Evolutionary conservation across 1,284 basidiomycete species (phyloP).

Genomic region (Fomes fomentarius): DNA sequence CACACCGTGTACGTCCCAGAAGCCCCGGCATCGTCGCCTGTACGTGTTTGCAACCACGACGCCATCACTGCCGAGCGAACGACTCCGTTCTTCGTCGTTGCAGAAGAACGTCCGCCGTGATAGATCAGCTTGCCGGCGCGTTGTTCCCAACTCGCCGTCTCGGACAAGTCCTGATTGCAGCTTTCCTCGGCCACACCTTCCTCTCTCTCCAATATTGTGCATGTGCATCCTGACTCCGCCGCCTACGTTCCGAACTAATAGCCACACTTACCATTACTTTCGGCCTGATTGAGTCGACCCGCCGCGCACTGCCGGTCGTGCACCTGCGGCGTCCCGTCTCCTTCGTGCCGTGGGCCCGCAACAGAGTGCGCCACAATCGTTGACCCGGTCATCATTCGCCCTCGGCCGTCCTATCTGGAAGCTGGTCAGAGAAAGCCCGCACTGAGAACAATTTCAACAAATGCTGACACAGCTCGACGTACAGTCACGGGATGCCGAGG

Average conservation of each 20-base stretch:
- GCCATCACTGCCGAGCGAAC: slow-evolving; percentile 17
- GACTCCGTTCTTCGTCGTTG: slow-evolving; percentile 9
- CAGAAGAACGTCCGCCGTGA: slow-evolving; percentile 18
- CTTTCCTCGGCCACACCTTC: too few relatives aligned
- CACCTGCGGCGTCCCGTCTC: neutral
- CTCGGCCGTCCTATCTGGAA: neutral
- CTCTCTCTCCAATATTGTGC: too few relatives aligned
- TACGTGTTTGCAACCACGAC: slow-evolving; percentile 16
- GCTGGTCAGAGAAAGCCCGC: slow-evolving; percentile 1
- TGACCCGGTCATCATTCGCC: slow-evolving; percentile 18
- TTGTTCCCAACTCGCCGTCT: too few relatives aligned
- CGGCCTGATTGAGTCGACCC: too few relatives aligned
- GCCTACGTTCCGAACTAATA: too few relatives aligned
- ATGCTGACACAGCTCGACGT: slow-evolving; percentile 16
- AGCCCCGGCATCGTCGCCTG: slow-evolving; percentile 15
- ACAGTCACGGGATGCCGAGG: slow-evolving; percentile 21
- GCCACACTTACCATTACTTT: too few relatives aligned
- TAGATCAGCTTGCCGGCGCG: slow-evolving; percentile 20
- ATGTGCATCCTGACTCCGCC: too few relatives aligned
- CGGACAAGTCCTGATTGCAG: too few relatives aligned
- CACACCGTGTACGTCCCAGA: slow-evolving; percentile 21
- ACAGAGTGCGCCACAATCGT: slow-evolving; percentile 21
- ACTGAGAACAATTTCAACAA: slow-evolving; percentile 1
- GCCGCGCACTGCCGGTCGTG: too few relatives aligned
- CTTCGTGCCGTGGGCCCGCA: neutral